phyloP scores from a whole-genome alignment of 345 rosid genomes.

The Schrenkiella parvula region DNA sequence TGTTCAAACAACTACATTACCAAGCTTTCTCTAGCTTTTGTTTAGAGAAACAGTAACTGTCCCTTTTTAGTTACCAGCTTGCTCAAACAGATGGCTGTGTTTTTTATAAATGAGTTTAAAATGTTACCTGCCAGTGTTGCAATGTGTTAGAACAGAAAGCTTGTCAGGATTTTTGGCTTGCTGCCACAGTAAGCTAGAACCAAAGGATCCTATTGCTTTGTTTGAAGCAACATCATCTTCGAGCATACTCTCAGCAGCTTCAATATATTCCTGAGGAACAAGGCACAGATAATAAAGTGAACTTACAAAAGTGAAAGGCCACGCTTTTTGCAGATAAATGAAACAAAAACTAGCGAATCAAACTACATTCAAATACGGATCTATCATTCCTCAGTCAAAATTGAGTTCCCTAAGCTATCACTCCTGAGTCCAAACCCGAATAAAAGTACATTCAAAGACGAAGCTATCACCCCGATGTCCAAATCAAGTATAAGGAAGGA shows the following conservation, averaged over 20 bases:
- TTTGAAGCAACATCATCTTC: constrained; percentile 88
- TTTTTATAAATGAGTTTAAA: background rate
- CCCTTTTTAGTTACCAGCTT: too few species aligned
- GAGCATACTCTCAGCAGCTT: constrained; percentile 86
- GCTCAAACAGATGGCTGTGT: background rate
- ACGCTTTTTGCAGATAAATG: background rate
- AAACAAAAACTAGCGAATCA: background rate
- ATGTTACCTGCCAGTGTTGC: constrained; percentile 89
- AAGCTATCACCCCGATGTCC: background rate
- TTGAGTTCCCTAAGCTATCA: background rate
- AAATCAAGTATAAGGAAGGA: background rate
- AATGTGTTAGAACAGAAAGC: constrained; percentile 81
- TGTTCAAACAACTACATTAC: too few species aligned
- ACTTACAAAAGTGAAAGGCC: background rate
- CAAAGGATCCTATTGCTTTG: constrained; percentile 78
- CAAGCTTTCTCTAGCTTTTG: too few species aligned
- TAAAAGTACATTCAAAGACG: background rate
- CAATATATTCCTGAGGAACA: constrained; percentile 52
- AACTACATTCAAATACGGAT: background rate
- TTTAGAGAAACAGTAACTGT: too few species aligned
- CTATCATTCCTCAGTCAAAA: background rate
- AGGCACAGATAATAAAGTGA: constrained; percentile 6
- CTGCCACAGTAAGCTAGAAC: constrained; percentile 54
- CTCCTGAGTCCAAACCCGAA: background rate
- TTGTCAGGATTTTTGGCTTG: constrained; percentile 39